Evolutionary conservation across 805 yeast species (phyloP).

Genomic region (Starmerella potacharoeniae): DNA sequence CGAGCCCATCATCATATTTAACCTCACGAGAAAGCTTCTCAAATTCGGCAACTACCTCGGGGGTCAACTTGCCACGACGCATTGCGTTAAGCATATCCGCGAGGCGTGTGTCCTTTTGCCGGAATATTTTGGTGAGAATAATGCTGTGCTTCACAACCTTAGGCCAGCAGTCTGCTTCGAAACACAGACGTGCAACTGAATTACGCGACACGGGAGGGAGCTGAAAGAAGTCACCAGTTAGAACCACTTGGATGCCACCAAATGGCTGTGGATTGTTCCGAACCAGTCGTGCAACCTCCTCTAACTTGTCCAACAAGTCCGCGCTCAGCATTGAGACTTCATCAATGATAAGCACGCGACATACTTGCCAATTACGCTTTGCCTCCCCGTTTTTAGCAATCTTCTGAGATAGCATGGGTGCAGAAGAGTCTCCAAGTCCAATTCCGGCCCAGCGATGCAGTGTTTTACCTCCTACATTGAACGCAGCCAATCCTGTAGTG

Average conservation of each 20-base stretch:
- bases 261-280: slow-evolving; percentile 53
- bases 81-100: slow-evolving; percentile 71
- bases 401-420: slow-evolving; percentile 10
- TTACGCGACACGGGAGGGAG: slow-evolving; percentile 63
- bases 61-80: slow-evolving; percentile 56
- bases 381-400: slow-evolving; percentile 25
- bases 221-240: slow-evolving; percentile 92
- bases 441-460: slow-evolving; percentile 74
- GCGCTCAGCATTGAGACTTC: slow-evolving; percentile 93
- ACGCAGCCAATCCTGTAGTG: slow-evolving; percentile 91
- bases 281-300: slow-evolving; percentile 48
- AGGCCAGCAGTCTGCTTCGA: slow-evolving; percentile 66
- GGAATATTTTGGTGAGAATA: slow-evolving; percentile 62
- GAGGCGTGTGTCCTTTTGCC: slow-evolving; percentile 69
- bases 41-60: slow-evolving; percentile 40
- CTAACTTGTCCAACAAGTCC: slow-evolving; percentile 55
- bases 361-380: slow-evolving; percentile 49
- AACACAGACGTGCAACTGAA: slow-evolving; percentile 42
- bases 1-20: slow-evolving; percentile 60
- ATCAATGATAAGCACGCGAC: slow-evolving; percentile 70
- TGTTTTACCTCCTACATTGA: slow-evolving; percentile 81
- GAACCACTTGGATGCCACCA: slow-evolving; percentile 83
- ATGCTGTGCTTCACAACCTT: slow-evolving; percentile 49
- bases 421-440: slow-evolving; percentile 55
- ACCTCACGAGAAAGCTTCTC: slow-evolving; percentile 40